Conservation (phyloP, 1,284 basidiomycete species). For the Sanghuangporus baumii region DNA sequence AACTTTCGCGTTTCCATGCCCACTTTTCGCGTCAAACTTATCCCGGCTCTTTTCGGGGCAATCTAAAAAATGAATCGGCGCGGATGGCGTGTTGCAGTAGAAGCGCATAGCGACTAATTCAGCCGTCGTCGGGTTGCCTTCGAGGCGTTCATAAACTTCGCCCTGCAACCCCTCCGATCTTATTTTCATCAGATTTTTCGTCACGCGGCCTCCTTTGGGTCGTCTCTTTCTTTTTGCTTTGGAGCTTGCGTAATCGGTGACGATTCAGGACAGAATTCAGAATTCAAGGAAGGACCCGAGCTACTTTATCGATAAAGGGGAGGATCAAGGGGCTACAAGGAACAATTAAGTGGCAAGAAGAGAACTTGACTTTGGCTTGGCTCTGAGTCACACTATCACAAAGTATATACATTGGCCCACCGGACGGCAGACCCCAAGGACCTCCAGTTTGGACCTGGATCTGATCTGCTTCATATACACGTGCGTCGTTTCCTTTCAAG, state of each 20-base stretch:
- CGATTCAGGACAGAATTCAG: not conserved
- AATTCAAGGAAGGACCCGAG: not conserved
- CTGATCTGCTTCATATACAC: constrained; percentile 11
- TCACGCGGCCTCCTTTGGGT: not conserved
- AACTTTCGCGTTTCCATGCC: not conserved
- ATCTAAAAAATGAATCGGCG: not conserved
- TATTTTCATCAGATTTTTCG: not conserved
- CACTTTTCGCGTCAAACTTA: not conserved
- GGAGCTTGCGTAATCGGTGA: not conserved
- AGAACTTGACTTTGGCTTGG: not conserved
- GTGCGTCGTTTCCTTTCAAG: not conserved
- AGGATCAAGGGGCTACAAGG: not conserved
- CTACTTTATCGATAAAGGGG: not conserved
- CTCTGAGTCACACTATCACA: not conserved
- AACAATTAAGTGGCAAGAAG: not conserved
- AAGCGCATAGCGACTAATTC: not conserved
- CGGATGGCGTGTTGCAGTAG: not conserved
- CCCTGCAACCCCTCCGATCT: not conserved
- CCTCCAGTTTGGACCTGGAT: constrained; percentile 19
- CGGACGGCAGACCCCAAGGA: not conserved
- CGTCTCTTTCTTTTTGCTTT: not conserved
- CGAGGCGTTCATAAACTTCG: not conserved
- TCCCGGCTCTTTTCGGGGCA: not conserved
- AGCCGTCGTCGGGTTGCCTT: not conserved
- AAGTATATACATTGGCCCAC: not conserved